These are phyloP conservation scores for Acer saccharum DNA, from an alignment of 345 rosid genomes.

Conservation along the genomic window DNA sequence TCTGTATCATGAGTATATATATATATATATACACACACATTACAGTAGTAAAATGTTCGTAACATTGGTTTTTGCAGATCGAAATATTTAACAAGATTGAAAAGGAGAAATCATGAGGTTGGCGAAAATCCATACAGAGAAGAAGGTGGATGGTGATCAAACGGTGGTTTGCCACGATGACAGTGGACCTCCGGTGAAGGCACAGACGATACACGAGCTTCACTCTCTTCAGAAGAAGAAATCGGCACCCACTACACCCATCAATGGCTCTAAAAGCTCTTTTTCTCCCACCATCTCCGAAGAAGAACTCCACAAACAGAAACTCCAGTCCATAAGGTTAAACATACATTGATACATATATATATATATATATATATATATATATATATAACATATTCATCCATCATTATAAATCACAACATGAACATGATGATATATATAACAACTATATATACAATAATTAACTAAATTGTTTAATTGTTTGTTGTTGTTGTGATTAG, in stretches of 20 bases:
- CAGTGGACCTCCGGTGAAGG: constrained; percentile 35
- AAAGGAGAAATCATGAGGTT: not conserved
- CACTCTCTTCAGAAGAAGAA: constrained; percentile 47
- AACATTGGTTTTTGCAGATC: not conserved
- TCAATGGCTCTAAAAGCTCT: constrained; percentile 19
- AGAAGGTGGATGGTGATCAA: not conserved
- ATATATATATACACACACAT: too few species aligned
- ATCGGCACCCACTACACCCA: constrained; percentile 39
- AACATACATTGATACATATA: too few species aligned
- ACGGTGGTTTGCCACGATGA: constrained; percentile 31
- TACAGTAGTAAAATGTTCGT: too few species aligned
- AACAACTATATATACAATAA: too few species aligned
- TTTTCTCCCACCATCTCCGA: constrained; percentile 32
- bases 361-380: too few species aligned
- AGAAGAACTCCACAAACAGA: constrained; percentile 43
- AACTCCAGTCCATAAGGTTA: constrained; percentile 43
- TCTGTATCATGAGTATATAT: too few species aligned
- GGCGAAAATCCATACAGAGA: constrained; percentile 20
- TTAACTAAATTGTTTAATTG: not conserved
- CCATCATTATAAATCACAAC: too few species aligned
- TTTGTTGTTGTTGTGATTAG: constrained; percentile 31
- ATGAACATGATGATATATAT: too few species aligned
- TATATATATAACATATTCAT: too few species aligned
- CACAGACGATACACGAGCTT: constrained; percentile 43
- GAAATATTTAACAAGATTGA: not conserved